phyloP scores from a whole-genome alignment of 108 stramenopile genomes.

The Nitzschia putrida region DNA sequence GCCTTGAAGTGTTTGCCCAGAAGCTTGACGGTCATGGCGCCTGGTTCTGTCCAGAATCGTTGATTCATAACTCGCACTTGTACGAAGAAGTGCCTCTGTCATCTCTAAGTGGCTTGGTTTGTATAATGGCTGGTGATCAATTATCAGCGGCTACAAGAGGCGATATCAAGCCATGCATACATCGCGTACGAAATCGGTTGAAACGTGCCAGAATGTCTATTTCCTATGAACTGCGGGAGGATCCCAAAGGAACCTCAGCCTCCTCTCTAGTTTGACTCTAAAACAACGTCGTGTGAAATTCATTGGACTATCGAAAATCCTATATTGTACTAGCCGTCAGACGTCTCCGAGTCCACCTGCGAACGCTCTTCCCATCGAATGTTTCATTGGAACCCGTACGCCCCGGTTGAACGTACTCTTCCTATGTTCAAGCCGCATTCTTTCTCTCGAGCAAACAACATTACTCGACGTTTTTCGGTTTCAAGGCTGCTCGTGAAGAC shows the following conservation, averaged over 20 bases:
- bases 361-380: no score
- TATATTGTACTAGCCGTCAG: no score
- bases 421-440: no score
- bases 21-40: not conserved
- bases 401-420: no score
- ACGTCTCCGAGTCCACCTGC: no score
- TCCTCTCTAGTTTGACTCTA: no score
- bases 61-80: conserved; percentile 25
- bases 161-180: conserved; percentile 27
- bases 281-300: no score
- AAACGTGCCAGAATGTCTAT: conserved; percentile 40
- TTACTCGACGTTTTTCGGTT: conserved; percentile 11
- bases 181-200: conserved; percentile 38
- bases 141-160: not conserved
- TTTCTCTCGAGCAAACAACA: no score
- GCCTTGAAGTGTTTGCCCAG: conserved; percentile 36
- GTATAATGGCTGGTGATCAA: conserved; percentile 44
- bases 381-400: no score
- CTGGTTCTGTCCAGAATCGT: conserved; percentile 40
- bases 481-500: conserved; percentile 15
- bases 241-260: no score
- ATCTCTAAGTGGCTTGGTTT: conserved; percentile 25
- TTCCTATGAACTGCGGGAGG: conserved; percentile 17
- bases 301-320: no score
- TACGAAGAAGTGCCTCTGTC: conserved; percentile 15